Base-by-base conservation (phyloP, 2,329 filamentous ascomycete species). In the Penicillium sp. region DNA sequence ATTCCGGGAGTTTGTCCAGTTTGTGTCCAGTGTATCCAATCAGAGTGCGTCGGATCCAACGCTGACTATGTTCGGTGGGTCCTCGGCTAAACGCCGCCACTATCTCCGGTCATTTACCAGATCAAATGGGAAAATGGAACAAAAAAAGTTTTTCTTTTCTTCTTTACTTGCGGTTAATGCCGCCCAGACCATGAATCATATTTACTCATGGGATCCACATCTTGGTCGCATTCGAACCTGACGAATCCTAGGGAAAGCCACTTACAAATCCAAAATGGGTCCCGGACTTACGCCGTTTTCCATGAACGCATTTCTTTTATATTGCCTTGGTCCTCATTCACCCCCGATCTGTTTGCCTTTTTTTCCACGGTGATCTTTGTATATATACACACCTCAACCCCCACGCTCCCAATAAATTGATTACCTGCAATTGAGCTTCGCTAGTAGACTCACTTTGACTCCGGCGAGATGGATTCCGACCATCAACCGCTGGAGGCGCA, bases 191-290 rank as follows among this genome's bases (percentile, higher is more conserved):
- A 13, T 60, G 61, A 65, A 44, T 65, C 62, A 64, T 13, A 45
- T 10, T 67, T 63, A 67, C 3, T 66, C 64, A 67, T 61, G 50
- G 26, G 50, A 44, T 58, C 64, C 64, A 66, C 60, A 39, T 35
- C 58, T 58, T 66, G 37, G 14, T 42, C 14, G 9, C 29, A 21
- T 42, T 33, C 43, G 9, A 50, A 37, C 26, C 14, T 13, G 11
- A 23, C 11, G 39, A 23, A 21, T 42, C 19, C 4, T 4, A 21
- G 27, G 27, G 27, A 19, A 19, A 19, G 19, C 11, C 27, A 23
- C 55, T 61, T 33, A 60, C 60, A 62, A 58, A 62, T 61, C 55
- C 55, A 53, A 27, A 33, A 52, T 52, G 53, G 58, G n/a, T 48
- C 48, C 35, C 61, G 58, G 58, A 63, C 42, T 60, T 62, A 60